Conservation (phyloP, 257 asterid genomes). For the Nicotiana benthamiana region DNA sequence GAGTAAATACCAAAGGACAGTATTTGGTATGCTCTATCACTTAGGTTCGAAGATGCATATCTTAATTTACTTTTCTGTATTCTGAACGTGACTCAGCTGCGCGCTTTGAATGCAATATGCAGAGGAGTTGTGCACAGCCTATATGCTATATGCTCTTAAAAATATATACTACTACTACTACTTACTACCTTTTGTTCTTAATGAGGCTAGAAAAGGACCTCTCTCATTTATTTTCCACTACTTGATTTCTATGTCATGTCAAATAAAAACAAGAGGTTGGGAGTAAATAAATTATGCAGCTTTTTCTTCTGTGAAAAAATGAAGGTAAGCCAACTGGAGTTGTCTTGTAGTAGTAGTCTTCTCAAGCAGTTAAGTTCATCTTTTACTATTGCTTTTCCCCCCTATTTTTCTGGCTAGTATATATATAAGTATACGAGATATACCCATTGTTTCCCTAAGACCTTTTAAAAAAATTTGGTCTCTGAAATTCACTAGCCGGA, state of each 20-base stretch:
- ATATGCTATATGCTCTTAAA: constrained; percentile 10
- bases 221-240: constrained; percentile 8
- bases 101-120: constrained; percentile 18
- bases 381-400: not conserved
- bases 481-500: not conserved
- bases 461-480: not conserved
- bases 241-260: constrained; percentile 25
- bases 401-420: not conserved
- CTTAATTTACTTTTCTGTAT: constrained; percentile 10
- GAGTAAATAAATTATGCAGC: constrained; percentile 17
- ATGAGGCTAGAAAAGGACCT: constrained; percentile 1
- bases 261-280: constrained; percentile 17
- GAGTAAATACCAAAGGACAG: constrained; percentile 22
- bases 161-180: not conserved
- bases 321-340: constrained; percentile 21
- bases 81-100: constrained; percentile 14
- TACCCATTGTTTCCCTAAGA: not conserved
- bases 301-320: constrained; percentile 9
- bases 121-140: constrained; percentile 13
- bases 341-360: constrained; percentile 9
- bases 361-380: constrained; percentile 5
- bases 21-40: not conserved
- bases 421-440: not conserved
- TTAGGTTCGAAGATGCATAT: not conserved
- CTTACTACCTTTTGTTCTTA: not conserved